These are phyloP conservation scores for Dioszegia aurantiaca DNA, from an alignment of 768 basidiomycete genomes.

Conservation along the genomic window DNA sequence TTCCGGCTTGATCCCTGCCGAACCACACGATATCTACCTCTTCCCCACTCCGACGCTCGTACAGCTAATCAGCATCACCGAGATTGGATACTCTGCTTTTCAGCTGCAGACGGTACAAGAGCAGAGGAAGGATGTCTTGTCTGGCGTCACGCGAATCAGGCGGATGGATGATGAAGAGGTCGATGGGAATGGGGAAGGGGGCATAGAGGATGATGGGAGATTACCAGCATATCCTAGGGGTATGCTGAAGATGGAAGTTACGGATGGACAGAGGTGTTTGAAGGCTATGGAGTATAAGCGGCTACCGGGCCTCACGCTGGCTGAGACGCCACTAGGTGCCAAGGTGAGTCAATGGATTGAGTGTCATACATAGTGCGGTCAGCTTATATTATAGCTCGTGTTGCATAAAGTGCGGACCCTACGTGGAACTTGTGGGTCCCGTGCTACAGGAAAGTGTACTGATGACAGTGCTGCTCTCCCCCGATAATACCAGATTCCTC, in stretches of 20 bases:
- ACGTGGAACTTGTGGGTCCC: constrained; percentile 58
- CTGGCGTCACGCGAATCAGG: constrained; percentile 42
- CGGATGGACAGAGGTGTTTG: constrained; percentile 69
- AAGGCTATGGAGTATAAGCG: constrained; percentile 75
- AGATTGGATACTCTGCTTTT: constrained; percentile 81
- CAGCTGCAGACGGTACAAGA: constrained; percentile 67
- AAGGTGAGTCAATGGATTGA: constrained; percentile 60
- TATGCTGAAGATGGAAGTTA: constrained; percentile 72
- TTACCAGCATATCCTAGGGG: constrained; percentile 77
- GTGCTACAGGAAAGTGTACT: not conserved
- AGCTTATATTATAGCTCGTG: constrained; percentile 58
- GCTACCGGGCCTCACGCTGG: constrained; percentile 66
- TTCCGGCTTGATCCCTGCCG: constrained; percentile 16
- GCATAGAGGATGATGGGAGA: constrained; percentile 60
- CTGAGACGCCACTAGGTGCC: constrained; percentile 73
- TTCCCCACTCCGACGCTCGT: constrained; percentile 51
- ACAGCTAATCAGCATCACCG: constrained; percentile 72
- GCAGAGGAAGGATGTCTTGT: constrained; percentile 58
- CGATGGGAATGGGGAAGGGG: constrained; percentile 52
- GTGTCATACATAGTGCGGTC: not conserved
- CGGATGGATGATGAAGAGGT: constrained; percentile 39
- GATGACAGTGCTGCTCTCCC: constrained; percentile 66
- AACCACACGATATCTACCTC: constrained; percentile 24
- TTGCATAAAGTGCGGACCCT: constrained; percentile 68
- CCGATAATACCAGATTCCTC: constrained; percentile 57